Evolutionary conservation across 768 basidiomycete species (phyloP), one percentile per base, ranked within the genome.

Genomic region (Suillus subalutaceus): DNA sequence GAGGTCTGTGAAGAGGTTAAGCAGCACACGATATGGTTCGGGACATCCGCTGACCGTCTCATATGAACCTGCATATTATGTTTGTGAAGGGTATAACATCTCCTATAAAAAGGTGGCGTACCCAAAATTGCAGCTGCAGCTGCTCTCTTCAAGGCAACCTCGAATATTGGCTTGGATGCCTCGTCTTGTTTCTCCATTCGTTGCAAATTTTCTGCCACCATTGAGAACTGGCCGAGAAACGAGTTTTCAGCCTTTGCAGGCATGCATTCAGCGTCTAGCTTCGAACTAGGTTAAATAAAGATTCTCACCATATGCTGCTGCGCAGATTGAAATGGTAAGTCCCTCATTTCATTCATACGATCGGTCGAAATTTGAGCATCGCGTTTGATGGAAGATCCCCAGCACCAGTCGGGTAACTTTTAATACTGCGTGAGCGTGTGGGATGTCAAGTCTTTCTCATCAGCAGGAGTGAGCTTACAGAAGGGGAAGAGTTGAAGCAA

Each of bases 361-460:
- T 52, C 20, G 10, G 18, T 35, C 1, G 65, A 70, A 1, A 30
- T 37, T 32, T 7, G 63, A 18, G 80, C 81, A 23, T 74, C 71
- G 41, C 71, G 72, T 69, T 80, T 79, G 68, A 81, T 75, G 9
- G 65, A 65, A 8, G 80, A 79, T 3, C 80, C 79, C 9, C 83
- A 82, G 59, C 81, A 67, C 80, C 82, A 83, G n/a, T 71, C 76
- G 69, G 67, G 66, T 9, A 66, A 12, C 48, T 48, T n/a, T 16
- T 13, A 48, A 48, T 37, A 72, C 71, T 69, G 52, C 10, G 18
- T 12, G n/a, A 13, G 2, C 4, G 3, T 4, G 18, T 15, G 13
- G 3, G 2, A 35, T 20, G 30, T n/a, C 40, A 40, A 12, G 9
- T 16, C 9, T n/a, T 35, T 26, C 20, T 41, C 30, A 20, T 20